These are phyloP conservation scores for Leptosphaerulina australis DNA, from an alignment of 2,329 filamentous ascomycete genomes.

Conservation along the genomic window DNA sequence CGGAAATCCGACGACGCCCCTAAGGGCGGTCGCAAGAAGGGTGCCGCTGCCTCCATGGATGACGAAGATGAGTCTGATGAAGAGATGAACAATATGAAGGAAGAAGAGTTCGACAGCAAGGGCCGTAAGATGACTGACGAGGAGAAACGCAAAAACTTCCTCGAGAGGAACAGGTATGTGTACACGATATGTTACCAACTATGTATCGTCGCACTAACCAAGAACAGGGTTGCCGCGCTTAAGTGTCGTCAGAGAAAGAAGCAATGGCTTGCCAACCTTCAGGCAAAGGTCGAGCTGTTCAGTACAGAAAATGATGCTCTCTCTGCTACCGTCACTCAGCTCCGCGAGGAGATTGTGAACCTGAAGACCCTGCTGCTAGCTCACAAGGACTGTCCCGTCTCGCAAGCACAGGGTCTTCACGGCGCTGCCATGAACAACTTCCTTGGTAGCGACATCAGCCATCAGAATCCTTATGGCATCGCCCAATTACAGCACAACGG, in stretches of 20 bases:
- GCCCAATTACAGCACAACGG: conserved; percentile 51
- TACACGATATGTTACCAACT: background rate
- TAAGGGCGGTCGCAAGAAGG: conserved; percentile 74
- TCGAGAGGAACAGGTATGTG: conserved; percentile 90
- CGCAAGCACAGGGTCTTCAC: conserved; percentile 78
- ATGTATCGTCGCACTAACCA: conserved; percentile 29
- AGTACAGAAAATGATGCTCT: conserved; percentile 89
- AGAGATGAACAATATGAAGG: conserved; percentile 44
- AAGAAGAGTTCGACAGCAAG: conserved; percentile 54
- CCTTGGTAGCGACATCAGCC: conserved; percentile 53
- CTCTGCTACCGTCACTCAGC: conserved; percentile 78
- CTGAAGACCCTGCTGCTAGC: conserved; percentile 90
- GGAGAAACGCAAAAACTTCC: conserved; percentile 97
- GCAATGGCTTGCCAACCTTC: conserved; percentile 95
- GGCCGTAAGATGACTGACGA: conserved; percentile 95
- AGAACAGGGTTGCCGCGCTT: conserved; percentile 81
- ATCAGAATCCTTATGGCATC: conserved; percentile 58
- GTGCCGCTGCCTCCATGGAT: conserved; percentile 57
- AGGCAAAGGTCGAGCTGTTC: conserved; percentile 92
- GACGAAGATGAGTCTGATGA: conserved; percentile 55
- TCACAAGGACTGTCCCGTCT: conserved; percentile 95
- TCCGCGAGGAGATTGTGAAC: conserved; percentile 92
- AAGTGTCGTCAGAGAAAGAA: conserved; percentile 99
- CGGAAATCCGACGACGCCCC: conserved; percentile 78
- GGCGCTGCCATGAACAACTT: conserved; percentile 58